phyloP scores from a whole-genome alignment of 2,329 filamentous ascomycete genomes.

The Tolypocladium ovalisporum region DNA sequence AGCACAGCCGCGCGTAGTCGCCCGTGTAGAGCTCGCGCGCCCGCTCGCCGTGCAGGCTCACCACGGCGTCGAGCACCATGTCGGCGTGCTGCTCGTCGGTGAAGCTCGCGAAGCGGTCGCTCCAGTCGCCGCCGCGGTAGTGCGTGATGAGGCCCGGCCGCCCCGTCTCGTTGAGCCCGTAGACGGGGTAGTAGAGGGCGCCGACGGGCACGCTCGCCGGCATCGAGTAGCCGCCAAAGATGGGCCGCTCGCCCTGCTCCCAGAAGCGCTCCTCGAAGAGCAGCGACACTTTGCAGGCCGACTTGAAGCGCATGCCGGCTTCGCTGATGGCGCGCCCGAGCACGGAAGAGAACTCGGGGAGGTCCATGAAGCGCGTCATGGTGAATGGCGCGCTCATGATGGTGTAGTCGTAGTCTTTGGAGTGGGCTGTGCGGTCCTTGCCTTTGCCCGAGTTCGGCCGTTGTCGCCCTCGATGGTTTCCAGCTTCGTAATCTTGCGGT shows the following conservation, averaged over 20 bases:
- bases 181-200: constrained; percentile 38
- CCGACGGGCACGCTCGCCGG: constrained; percentile 3
- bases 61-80: constrained; percentile 1
- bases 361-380: constrained; percentile 23
- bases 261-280: constrained; percentile 41
- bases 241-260: constrained; percentile 15
- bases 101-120: constrained; percentile 4
- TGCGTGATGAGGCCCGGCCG: constrained; percentile 34
- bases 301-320: constrained; percentile 11
- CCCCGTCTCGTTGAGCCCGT: constrained; percentile 34
- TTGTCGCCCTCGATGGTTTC: constrained; percentile 5
- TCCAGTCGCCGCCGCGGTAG: constrained; percentile 5
- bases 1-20: constrained; percentile 45
- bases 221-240: constrained; percentile 29
- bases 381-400: constrained; percentile 26
- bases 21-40: constrained; percentile 46
- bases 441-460: constrained; percentile 8
- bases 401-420: constrained; percentile 24
- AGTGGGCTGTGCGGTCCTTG: constrained; percentile 11
- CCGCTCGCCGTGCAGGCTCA: constrained; percentile 17
- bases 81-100: constrained; percentile 2
- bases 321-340: constrained; percentile 14
- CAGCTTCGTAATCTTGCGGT: constrained; percentile 10
- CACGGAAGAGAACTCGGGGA: constrained; percentile 21
- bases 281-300: constrained; percentile 32